Evolutionary conservation across 805 yeast genomes (phyloP), one percentile per base, ranked within the genome.

Genomic region (Pichia nanzhaoensis): DNA sequence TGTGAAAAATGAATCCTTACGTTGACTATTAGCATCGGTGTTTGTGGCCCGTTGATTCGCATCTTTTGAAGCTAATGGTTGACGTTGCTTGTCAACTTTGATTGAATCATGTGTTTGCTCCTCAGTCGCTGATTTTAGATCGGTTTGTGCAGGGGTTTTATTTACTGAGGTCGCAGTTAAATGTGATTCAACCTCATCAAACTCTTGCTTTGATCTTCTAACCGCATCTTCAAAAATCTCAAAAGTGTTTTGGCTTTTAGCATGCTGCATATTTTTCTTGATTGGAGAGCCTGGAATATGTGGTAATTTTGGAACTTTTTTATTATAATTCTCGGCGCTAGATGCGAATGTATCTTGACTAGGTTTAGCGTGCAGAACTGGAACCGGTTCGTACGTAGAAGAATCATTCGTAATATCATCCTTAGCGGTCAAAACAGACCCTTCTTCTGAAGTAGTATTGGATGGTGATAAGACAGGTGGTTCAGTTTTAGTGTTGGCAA

Each of bases 241-340:
- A 44, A 57, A 58, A 42, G 49, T 54, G 19, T 50, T 52, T 47
- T 51, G 45, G 8, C 55, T 50, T 34, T 49, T 49, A 32, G 55
- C 49, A 38, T 53, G 43, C 20, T 34, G 48, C n/a, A 42, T 41
- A 17, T 55, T 59, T 28, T 56, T 57, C 49, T 63, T 64, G 30
- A 63, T 57, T 47, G 66, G 69, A 14, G 69, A 64, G 10, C 62
- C 64, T 14, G 70, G 69, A 45, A 66, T 68, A 34, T 72, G 72
- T 7, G 82, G 82, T 46, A 77, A 58, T 52, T 71, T 70, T 49
- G 73, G 66, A 44, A 65, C 65, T 49, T 73, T 77, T 57, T 74
- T 73, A 22, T 70, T 64, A 30, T 55, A 64, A 36, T 58, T 66
- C 14, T 59, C 66, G 2, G 65, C 63, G 34, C 59, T 57, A 24